These are phyloP conservation scores for Trichophyton equinum DNA, from an alignment of 2,329 filamentous ascomycete genomes.

Conservation along the genomic window DNA sequence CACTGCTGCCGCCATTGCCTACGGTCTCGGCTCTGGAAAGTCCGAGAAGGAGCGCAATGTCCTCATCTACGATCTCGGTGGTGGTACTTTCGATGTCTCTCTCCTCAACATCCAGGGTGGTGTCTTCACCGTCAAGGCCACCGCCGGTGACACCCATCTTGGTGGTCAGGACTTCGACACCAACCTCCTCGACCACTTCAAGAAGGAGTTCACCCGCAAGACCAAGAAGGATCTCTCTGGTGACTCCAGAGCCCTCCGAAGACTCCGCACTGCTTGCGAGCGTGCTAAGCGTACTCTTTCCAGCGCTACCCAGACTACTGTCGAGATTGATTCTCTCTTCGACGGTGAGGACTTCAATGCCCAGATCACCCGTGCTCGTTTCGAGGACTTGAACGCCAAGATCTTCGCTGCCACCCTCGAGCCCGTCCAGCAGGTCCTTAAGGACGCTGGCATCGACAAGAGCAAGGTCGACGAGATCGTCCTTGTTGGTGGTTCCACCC, in stretches of 20 bases:
- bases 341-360: constrained; percentile 97
- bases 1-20: constrained; percentile 93
- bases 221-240: constrained; percentile 51
- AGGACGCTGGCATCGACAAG: constrained; percentile 84
- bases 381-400: constrained; percentile 96
- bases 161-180: constrained; percentile 96
- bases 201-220: constrained; percentile 81
- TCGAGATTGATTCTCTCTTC: constrained; percentile 97
- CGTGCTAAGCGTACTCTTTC: constrained; percentile 98
- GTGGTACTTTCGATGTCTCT: constrained; percentile 99
- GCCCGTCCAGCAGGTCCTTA: constrained; percentile 90
- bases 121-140: constrained; percentile 98
- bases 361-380: constrained; percentile 94
- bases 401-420: constrained; percentile 87
- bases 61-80: constrained; percentile 98
- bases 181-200: constrained; percentile 90
- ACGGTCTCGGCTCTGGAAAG: constrained; percentile 92
- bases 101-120: constrained; percentile 97
- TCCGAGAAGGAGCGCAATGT: constrained; percentile 97
- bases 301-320: constrained; percentile 90
- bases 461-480: constrained; percentile 93
- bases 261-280: constrained; percentile 95
- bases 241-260: constrained; percentile 84
- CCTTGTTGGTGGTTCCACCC: constrained; percentile 95
- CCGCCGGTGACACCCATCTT: constrained; percentile 91